Base-by-base conservation (phyloP, 148 eudicot genomes). In the Rheum nobile region DNA sequence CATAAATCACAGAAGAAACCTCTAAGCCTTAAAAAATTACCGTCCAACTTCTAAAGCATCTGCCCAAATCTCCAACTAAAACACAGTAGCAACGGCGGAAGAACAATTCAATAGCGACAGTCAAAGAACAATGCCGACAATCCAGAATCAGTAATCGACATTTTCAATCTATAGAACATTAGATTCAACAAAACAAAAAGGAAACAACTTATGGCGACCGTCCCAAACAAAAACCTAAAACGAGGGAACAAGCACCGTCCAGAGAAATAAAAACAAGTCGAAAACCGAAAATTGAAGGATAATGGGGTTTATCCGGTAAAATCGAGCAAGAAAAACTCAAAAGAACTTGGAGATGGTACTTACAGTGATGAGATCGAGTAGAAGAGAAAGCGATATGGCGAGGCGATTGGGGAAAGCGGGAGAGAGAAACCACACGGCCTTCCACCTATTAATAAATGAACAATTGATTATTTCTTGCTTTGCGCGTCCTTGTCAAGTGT, bases 341-440 rank as follows among this genome's bases (percentile, higher is more conserved):
- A 80, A 80, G 78, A 76, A 80, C 81, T 75, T 72, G 78, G 76
- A 78, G 83, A 80, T 48, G 77, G 81, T 76, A 63, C 70, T 32
- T 65, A 65, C 70, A 65, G 11, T 65, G 73, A 72, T 44, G 50
- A 68, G 69, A 77, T 81, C 77, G 82, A 79, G 75, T 78, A 63
- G 55, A 76, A 31, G 35, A 37, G 61, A 72, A 34, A 72, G 54
- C 75, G 75, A 72, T 47, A 48, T 48, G 75, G 55, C 50, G 75
- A 75, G 34, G 34, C 28, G 32, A 59, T 59, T 21, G 68, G 35
- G 65, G 19, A 74, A 29, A 65, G 57, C 17, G 24, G 17, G 17
- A 42, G 47, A 37, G 52, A 71, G 34, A 39, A 44, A 47, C 74
- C 72, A 75, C 75, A 35, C 31, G 72, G 75, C 78, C 75, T 57